A percentile compares a stretch with the other conserved stretches of the same genome.
Evolutionary conservation across 2,329 filamentous ascomycete genomes (phyloP).

Genomic region (Fusarium compactum): DNA sequence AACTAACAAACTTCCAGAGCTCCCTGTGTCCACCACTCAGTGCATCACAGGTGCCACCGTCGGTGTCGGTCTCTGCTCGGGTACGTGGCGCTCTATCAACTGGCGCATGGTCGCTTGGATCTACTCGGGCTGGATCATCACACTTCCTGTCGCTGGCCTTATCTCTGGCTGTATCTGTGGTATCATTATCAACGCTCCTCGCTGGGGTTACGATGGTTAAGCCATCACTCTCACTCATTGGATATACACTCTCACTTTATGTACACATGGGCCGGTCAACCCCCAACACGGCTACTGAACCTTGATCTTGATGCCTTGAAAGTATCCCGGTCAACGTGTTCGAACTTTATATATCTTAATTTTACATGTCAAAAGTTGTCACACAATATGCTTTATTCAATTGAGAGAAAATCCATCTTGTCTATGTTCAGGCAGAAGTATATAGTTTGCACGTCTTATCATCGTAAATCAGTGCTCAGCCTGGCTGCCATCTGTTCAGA

Average conservation of each 20-base stretch:
- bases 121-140: conserved; percentile 71
- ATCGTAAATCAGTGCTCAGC: too few species aligned
- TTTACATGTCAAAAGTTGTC: too few species aligned
- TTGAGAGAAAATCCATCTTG: too few species aligned
- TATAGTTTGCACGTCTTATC: too few species aligned
- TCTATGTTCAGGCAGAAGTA: too few species aligned
- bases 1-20: conserved; percentile 50
- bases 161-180: conserved; percentile 72
- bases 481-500: too few species aligned
- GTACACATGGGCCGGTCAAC: not conserved
- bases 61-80: conserved; percentile 72
- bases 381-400: too few species aligned
- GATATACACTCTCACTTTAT: not conserved
- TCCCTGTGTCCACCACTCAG: conserved; percentile 74
- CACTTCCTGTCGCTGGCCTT: conserved; percentile 67
- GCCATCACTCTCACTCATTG: not conserved
- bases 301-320: not conserved
- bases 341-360: not conserved
- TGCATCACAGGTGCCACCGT: conserved; percentile 74
- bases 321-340: not conserved
- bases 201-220: conserved; percentile 52
- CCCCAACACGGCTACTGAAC: not conserved
- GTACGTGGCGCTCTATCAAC: conserved; percentile 70
- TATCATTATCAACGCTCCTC: conserved; percentile 72
- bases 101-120: conserved; percentile 73